Base-by-base conservation (phyloP, 768 basidiomycete species). In the Cyclocybe cylindracea region DNA sequence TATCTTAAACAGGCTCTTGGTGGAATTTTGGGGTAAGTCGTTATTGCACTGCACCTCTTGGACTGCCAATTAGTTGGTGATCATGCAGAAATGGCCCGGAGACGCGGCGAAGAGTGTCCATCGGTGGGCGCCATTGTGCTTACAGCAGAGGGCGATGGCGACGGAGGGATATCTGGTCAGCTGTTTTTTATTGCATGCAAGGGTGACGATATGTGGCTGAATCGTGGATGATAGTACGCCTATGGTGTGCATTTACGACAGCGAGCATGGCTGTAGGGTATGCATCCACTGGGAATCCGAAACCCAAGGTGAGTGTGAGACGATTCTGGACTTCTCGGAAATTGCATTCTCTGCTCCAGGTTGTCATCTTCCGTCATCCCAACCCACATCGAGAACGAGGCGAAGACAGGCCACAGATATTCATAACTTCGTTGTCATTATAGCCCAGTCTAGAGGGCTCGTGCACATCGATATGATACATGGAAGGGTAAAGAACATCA, bases 181-280 rank as follows among this genome's bases (percentile, higher is more conserved):
- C 37, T 29, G 39, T n/a, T 31, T 41, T 32, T 32, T 35, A 33
- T 33, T 24, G 10, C 14, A 36, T 11, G 40, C 37, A 18, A 36
- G 10, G 33, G 33, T 9, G 7, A 13, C 10, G 34, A n/a, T 16
- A 8, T n/a, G n/a, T n/a, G n/a, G n/a, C n/a, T n/a, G 34, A 18
- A 52, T 39, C 13, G 8, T 44, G 39, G 32, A 37, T 13, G 31
- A 41, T 44, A 88, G 89, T 78, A 31, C 82, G 87, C 33, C 67
- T 91, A 35, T 92, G 89, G 87, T 91, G 90, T 62, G 88, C 83
- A 37, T 93, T 92, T 68, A 92, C 91, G 6, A 86, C 91, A 19
- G 74, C 82, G 14, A 89, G 86, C 64, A 91, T 93, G 89, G 87
- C 90, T 0, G 73, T 92, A 48, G 89, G 79, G 31, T 90, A 86